These are phyloP conservation scores for Pythium pyrilobum DNA, from an alignment of 352 stramenopile species.

Conservation along the genomic window DNA sequence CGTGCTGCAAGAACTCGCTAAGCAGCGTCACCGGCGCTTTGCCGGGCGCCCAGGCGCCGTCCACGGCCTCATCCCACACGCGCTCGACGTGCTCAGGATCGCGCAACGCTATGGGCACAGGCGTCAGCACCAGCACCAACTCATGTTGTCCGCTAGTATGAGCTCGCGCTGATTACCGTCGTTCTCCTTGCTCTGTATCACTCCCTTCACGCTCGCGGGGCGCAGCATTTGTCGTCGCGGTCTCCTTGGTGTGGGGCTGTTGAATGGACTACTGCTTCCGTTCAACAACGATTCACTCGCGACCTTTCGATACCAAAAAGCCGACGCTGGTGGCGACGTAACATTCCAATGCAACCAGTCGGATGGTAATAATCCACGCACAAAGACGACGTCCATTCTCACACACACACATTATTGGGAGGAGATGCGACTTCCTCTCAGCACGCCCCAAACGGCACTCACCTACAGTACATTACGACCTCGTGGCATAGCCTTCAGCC, in stretches of 20 bases:
- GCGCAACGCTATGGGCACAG: conserved; percentile 11
- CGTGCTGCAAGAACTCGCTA: conserved; percentile 45
- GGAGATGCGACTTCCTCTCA: too few relatives aligned
- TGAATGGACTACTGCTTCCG: background rate
- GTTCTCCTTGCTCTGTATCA: conserved; percentile 22
- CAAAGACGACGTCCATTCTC: too few relatives aligned
- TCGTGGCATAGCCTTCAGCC: too few relatives aligned
- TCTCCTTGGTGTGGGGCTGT: background rate
- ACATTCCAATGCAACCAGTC: too few relatives aligned
- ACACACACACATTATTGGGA: too few relatives aligned
- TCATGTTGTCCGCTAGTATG: background rate
- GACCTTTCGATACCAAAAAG: conserved; percentile 14
- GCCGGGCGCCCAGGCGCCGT: conserved; percentile 54
- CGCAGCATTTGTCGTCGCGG: conserved; percentile 23
- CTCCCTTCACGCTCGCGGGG: conserved; percentile 23
- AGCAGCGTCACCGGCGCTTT: conserved; percentile 55
- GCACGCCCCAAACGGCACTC: too few relatives aligned
- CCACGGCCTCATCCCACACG: conserved; percentile 54
- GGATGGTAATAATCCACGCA: background rate
- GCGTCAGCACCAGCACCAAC: background rate
- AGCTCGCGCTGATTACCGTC: conserved; percentile 3
- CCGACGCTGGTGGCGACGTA: too few relatives aligned
- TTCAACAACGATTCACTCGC: too few relatives aligned
- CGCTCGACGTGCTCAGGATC: conserved; percentile 42
- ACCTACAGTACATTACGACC: too few relatives aligned